Base-by-base conservation (phyloP, 2,329 filamentous ascomycete genomes). In the Xylariales sp. region DNA sequence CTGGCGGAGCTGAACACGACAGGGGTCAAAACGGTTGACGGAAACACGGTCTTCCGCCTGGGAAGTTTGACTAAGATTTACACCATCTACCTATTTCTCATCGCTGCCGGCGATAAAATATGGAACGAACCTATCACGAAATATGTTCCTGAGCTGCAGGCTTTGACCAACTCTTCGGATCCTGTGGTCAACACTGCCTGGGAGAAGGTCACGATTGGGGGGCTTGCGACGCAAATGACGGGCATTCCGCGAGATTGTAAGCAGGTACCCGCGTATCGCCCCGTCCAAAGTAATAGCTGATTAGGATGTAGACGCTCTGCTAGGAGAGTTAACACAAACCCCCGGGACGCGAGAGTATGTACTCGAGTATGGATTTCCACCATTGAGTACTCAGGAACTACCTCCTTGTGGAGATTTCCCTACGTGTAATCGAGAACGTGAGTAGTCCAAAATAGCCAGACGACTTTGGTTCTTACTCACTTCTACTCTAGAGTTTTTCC, bases 61-160 rank as follows among this genome's bases (percentile, higher is more conserved):
- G 81, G 78, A 0, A 83, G 81, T 55, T 61, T 81, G 34, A 82
- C 81, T 1, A 84, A 84, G 65, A 64, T 83, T 18, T 80, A 80
- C 69, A 82, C 82, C 0, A 77, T 81, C 18, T 76, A 80, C 28
- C 52, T 78, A 0, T 75, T 80, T 12, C 68, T 82, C 18, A 73
- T 79, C 10, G 75, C 73, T 36, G 73, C 74, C 2, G 73, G 74
- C 1, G 75, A 78, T 58, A 70, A 71, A 12, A 56, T 73, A 34
- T 77, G 73, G 75, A 75, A 76, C 10, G 72, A 76, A n/a, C 73
- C 73, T 16, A 72, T 79, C 45, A 76, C 74, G 2, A 76, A 74
- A 59, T 78, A 77, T 52, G 74, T 74, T 10, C 74, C 65, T 30
- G 74, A 77, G 55, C 67, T 77, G 32, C 67, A 65, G 62, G 71